These are phyloP conservation scores for Thelonectria olida DNA, from an alignment of 2,329 filamentous ascomycete species.

Conservation along the genomic window DNA sequence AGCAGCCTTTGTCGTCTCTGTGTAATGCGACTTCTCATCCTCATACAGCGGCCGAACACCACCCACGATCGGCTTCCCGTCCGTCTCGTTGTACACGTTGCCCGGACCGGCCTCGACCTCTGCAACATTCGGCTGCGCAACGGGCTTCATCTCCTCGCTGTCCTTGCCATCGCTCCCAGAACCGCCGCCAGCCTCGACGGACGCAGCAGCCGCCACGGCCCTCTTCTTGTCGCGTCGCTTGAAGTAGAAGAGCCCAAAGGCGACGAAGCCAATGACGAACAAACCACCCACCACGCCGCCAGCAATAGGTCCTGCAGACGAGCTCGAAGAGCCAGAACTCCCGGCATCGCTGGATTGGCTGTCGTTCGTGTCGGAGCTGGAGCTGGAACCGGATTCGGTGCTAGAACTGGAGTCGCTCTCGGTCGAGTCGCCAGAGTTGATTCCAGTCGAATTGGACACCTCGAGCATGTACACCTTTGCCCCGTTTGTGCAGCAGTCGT, in stretches of 20 bases:
- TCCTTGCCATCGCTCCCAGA: background rate
- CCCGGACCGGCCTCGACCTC: conserved; percentile 9
- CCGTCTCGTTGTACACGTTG: conserved; percentile 9
- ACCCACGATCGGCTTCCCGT: background rate
- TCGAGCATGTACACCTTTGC: conserved; percentile 26
- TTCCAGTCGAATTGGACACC: conserved; percentile 8
- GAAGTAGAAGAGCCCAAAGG: conserved; percentile 24
- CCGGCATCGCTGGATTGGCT: background rate
- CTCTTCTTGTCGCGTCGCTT: conserved; percentile 15
- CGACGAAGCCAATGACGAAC: conserved; percentile 25
- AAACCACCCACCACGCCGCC: conserved; percentile 31
- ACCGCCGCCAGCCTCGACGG: background rate
- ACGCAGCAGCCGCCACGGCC: background rate
- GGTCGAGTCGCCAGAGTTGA: background rate
- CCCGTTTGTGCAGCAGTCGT: conserved; percentile 29
- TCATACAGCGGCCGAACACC: background rate
- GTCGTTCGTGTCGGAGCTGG: background rate
- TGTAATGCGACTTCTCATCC: background rate
- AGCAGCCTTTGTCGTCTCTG: background rate
- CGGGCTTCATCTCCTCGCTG: background rate
- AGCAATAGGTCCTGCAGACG: conserved; percentile 24
- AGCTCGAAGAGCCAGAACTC: background rate
- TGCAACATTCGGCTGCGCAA: background rate
- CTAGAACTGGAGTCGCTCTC: background rate
- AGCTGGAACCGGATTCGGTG: background rate